Evolutionary conservation across 768 basidiomycete genomes (phyloP), one percentile per base, ranked within the genome.

Genomic region (Rhizopogon roseolus): DNA sequence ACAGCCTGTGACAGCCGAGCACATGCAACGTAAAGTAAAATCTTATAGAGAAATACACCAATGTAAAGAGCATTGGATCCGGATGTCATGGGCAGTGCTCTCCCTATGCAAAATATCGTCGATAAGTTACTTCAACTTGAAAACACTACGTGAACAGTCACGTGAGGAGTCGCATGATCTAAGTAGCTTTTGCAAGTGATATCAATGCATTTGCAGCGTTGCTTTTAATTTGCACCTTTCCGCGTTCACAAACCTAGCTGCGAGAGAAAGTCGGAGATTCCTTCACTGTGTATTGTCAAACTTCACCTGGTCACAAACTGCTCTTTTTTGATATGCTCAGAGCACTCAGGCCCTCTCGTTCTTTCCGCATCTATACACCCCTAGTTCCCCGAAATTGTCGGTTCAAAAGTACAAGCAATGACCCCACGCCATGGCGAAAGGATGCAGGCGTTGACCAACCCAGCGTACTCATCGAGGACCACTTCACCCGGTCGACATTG

Each of bases 401-500:
- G 17, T 57, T 58, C 52, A 57, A 53, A 51, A 55, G 54, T 27
- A 40, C 49, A 3, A 43, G 14, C 37, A 58, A 46, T 39, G 36
- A 54, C 29, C 49, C 49, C 37, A 7, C 53, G 42, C 28, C 56
- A 29, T 22, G 44, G 29, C 42, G 32, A 22, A 38, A 53, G 41
- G 54, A 55, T 9, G 57, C 54, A 45, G 11, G 28, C 40, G 52
- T 32, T 11, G n/a, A 54, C 17, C 3, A 28, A 29, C 17, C 63
- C 55, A 29, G 46, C 22, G n/a, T 52, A 29, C 60, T 63, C 56
- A 55, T 64, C 44, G 64, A 66, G n/a, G 66, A 75, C 17, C 70
- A 71, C 53, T 72, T 71, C 29, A 62, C 67, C 1, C 55, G 58
- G 16, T 66, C 73, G 32, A 64, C 73, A 1, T 62, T 73, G 10